Base-by-base conservation (phyloP, 768 basidiomycete species). In the Trametes cubensis region DNA sequence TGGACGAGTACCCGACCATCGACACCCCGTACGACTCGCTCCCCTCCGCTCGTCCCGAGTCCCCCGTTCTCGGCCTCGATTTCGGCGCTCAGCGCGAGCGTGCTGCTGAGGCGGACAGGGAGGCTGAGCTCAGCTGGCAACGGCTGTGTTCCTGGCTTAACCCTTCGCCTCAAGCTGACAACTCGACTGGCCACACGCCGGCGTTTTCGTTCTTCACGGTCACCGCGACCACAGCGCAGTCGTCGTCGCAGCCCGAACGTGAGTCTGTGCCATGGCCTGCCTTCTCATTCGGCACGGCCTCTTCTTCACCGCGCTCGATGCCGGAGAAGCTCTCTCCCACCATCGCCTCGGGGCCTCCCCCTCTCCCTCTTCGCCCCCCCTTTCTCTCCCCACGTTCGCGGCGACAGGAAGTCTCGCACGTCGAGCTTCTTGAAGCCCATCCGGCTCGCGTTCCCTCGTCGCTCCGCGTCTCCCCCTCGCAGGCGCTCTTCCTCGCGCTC, bases 381-480 rank as follows among this genome's bases (percentile, higher is more conserved):
- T 18, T 55, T 52, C 44, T 39, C 51, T 1, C 57, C 66, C 8
- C 53, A 46, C 38, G 30, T 56, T 41, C 62, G 60, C 13, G 42
- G 30, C 8, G 63, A 63, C 34, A 44, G 64, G 39, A 68, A 68
- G 64, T 20, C 64, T 18, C 72, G 68, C 52, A 68, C 69, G 55
- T 66, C 74, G 11, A 70, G 71, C 64, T 69, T 75, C 62, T 67
- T 76, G 60, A 71, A 72, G 60, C 72, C 74, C 56, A 70, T 76
- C 64, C 67, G 68, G 49, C 67, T 73, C 47, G 70, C 72, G 15
- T 73, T 74, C 60, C 71, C 72, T 4, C 71, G 69, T 25, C 70
- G 69, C 40, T 71, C 72, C 11, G 62, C 65, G 3, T 71, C 73
- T 4, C 66, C 69, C 17, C 14, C 55, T 0, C 63, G 49, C 5